A percentile compares a stretch with the other conserved stretches of the same genome.
phyloP scores from a whole-genome alignment of 164 flowering plant species.

The grape (Vitis vinifera) region DNA sequence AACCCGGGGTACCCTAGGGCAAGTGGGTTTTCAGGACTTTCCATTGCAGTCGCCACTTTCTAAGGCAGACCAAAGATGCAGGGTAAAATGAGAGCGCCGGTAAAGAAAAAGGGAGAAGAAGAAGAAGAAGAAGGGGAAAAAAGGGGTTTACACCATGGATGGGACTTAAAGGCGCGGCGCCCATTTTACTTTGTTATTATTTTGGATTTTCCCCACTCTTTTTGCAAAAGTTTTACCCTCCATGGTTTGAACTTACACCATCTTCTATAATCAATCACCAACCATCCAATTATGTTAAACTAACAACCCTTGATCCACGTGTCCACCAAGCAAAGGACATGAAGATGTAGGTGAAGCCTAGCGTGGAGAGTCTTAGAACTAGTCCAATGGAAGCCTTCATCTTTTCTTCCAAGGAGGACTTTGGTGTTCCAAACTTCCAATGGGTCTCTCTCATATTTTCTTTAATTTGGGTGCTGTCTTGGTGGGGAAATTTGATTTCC shows the following conservation, averaged over 20 bases:
- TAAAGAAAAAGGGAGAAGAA: not conserved
- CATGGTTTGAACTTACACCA: too few relatives aligned
- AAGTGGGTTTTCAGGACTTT: too few relatives aligned
- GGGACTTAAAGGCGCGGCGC: slow-evolving; percentile 28
- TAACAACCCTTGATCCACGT: too few relatives aligned
- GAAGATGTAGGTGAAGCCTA: too few relatives aligned
- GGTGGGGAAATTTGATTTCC: too few relatives aligned
- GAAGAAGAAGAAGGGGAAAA: not conserved
- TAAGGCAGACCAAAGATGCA: not conserved
- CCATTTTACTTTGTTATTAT: slow-evolving; percentile 10
- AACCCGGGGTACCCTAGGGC: too few relatives aligned
- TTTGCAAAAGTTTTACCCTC: not conserved
- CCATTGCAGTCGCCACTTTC: too few relatives aligned
- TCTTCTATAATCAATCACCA: too few relatives aligned
- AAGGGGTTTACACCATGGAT: slow-evolving; percentile 9
- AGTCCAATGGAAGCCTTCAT: slow-evolving; percentile 23
- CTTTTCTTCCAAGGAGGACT: slow-evolving; percentile 24
- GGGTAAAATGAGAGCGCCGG: not conserved
- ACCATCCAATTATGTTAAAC: too few relatives aligned
- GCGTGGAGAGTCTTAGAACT: slow-evolving; percentile 5
- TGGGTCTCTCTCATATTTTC: not conserved
- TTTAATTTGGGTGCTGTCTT: too few relatives aligned
- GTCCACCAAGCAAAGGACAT: too few relatives aligned
- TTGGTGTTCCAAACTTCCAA: not conserved
- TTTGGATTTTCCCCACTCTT: slow-evolving; percentile 7